Base-by-base conservation (phyloP, 2,329 filamentous ascomycete species). In the Stachybotrys chartarum region DNA sequence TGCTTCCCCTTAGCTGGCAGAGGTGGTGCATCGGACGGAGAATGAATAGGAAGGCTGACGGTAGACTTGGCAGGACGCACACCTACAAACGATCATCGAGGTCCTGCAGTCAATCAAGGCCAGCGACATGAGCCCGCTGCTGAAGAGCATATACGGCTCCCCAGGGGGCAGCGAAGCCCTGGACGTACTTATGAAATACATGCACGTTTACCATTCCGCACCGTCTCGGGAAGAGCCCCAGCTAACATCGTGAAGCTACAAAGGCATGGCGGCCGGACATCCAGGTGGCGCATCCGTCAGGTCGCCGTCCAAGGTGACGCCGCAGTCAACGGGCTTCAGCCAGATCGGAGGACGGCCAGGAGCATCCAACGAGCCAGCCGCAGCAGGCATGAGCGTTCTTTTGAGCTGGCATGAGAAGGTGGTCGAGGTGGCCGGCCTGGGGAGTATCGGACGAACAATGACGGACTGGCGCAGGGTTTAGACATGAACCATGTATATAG, bases 381-480 rank as follows among this genome's bases (percentile, higher is more conserved):
- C 90, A 42, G 87, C 91, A 56, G 88, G 87, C 54, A 97, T 97
- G 94, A 97, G 94, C 69, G 94, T 99, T 53, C 72, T 99, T 69
- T 78, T 99, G 62, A 97, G 91, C 74, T 99, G 94, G 94, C 94
- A 99, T 70, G 94, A 99, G 79, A 99, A 97, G 82, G 83, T 97
- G 59, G 91, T 97, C 5, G 94, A 99, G 67, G 86, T 97, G 66
- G 90, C 91, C 44, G 94, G 94, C 30, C 79, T 91, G 62, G 94
- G 94, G 49, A 91, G 89, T 71, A 94, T 99, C 73, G 90, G 91
- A 59, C 84, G 94, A 65, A 91, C 91, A 62, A 97, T 99, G 92
- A 94, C 91, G 47, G 94, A 99, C 78, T 90, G 93, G 77, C 86
- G 94, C 68, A 94, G 88, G 65, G 93, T 71, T 55, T 71, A 68